Evolutionary conservation across 2,329 filamentous ascomycete genomes (phyloP).

Genomic region (Fusarium sp.): DNA sequence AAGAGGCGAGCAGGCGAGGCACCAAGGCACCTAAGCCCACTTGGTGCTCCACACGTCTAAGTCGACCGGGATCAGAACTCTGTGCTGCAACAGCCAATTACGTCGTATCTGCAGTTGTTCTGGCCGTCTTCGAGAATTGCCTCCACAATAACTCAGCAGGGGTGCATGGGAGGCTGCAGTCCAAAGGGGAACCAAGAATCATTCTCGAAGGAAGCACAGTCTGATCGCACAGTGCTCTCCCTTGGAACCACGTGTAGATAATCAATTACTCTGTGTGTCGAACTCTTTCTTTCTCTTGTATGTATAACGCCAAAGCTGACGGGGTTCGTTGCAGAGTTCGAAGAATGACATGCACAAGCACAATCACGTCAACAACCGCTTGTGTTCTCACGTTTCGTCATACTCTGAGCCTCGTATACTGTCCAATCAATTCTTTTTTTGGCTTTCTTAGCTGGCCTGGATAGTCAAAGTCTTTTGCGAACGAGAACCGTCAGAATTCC

Average conservation of each 20-base stretch:
- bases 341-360: not conserved
- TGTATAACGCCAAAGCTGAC: not conserved
- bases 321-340: not conserved
- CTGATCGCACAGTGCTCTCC: slow-evolving; percentile 21
- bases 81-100: slow-evolving; percentile 22
- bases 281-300: not conserved
- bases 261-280: not conserved
- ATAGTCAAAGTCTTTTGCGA: slow-evolving; percentile 5
- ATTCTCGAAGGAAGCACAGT: slow-evolving; percentile 46
- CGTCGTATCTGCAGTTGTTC: slow-evolving; percentile 32
- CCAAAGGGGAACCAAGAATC: slow-evolving; percentile 41
- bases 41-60: slow-evolving; percentile 11
- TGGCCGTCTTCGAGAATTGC: slow-evolving; percentile 46
- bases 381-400: not conserved
- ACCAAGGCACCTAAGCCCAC: slow-evolving; percentile 34
- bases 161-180: slow-evolving; percentile 24
- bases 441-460: slow-evolving; percentile 7
- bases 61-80: slow-evolving; percentile 7
- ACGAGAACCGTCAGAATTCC: slow-evolving; percentile 12
- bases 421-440: slow-evolving; percentile 13
- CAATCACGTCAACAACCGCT: not conserved
- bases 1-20: slow-evolving; percentile 38
- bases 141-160: slow-evolving; percentile 36
- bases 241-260: slow-evolving; percentile 1
- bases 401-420: slow-evolving; percentile 1